These are phyloP conservation scores for Suhomyces faveliae DNA, from an alignment of 805 yeast species.

Conservation along the genomic window DNA sequence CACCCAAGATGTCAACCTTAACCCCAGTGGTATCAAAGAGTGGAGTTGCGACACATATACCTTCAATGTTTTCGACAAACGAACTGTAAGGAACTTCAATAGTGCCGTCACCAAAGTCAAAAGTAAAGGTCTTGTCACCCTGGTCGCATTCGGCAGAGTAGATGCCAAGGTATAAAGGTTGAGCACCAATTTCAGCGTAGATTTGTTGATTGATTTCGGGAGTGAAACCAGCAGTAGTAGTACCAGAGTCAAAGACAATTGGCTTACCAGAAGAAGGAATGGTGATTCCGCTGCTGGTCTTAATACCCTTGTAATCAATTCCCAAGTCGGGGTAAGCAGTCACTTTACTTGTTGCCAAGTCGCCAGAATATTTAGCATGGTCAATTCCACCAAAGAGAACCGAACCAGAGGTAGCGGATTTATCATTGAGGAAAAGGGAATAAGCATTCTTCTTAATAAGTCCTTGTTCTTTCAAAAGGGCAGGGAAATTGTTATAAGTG, in stretches of 20 bases:
- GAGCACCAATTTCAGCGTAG: slow-evolving; percentile 6
- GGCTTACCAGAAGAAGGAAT: slow-evolving; percentile 17
- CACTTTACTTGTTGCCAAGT: slow-evolving; percentile 2
- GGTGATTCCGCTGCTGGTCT: background rate
- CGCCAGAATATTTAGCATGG: slow-evolving; percentile 11
- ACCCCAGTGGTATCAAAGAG: background rate
- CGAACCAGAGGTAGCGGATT: slow-evolving; percentile 10
- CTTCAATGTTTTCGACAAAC: slow-evolving; percentile 13
- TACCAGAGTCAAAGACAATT: slow-evolving; percentile 57
- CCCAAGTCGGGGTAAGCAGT: slow-evolving; percentile 6
- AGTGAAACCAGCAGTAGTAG: slow-evolving; percentile 51
- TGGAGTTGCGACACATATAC: slow-evolving; percentile 4
- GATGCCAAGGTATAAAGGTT: slow-evolving; percentile 4
- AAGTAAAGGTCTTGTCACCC: slow-evolving; percentile 8
- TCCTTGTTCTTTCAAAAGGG: slow-evolving; percentile 24
- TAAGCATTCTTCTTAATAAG: slow-evolving; percentile 18
- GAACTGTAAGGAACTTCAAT: slow-evolving; percentile 15
- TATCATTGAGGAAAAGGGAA: slow-evolving; percentile 13
- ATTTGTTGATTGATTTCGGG: slow-evolving; percentile 2
- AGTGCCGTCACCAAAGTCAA: slow-evolving; percentile 28
- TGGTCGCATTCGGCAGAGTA: slow-evolving; percentile 25
- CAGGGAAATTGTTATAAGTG: slow-evolving; percentile 18
- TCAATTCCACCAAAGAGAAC: slow-evolving; percentile 18
- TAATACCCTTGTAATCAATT: background rate
- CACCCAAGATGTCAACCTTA: slow-evolving; percentile 24